Evolutionary conservation across 305 asterid genomes (phyloP).

Genomic region (Fraxinus dipetala): DNA sequence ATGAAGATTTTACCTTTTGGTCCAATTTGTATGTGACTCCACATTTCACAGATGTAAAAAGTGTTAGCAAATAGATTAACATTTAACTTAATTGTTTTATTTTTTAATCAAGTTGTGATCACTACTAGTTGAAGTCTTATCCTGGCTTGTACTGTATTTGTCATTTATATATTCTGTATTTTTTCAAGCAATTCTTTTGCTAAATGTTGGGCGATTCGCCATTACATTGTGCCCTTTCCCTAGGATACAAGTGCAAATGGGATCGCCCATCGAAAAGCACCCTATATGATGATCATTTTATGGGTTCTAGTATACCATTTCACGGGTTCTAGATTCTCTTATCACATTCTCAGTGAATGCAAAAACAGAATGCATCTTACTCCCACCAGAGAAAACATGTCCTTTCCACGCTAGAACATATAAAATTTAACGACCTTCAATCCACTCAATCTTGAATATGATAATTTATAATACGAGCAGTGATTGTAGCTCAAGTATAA

Average conservation of each 20-base stretch:
- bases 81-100: not conserved
- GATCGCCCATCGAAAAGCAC: not conserved
- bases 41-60: not conserved
- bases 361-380: not conserved
- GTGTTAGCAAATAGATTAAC: not conserved
- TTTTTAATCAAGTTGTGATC: not conserved
- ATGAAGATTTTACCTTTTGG: conserved; percentile 31
- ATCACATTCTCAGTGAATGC: not conserved
- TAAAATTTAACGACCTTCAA: not conserved
- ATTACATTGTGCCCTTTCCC: not conserved
- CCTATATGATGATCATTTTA: not conserved
- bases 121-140: not conserved
- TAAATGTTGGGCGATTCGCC: not conserved
- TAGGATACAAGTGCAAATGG: not conserved
- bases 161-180: not conserved
- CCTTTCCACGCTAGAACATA: not conserved
- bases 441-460: not conserved
- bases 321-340: not conserved
- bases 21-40: conserved; percentile 5
- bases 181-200: not conserved
- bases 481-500: not conserved
- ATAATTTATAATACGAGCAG: not conserved
- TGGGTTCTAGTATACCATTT: not conserved
- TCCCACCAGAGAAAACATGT: not conserved
- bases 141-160: not conserved